Conservation (phyloP, 192 early-diverging fungal species). For the Entrophospora sp. region DNA sequence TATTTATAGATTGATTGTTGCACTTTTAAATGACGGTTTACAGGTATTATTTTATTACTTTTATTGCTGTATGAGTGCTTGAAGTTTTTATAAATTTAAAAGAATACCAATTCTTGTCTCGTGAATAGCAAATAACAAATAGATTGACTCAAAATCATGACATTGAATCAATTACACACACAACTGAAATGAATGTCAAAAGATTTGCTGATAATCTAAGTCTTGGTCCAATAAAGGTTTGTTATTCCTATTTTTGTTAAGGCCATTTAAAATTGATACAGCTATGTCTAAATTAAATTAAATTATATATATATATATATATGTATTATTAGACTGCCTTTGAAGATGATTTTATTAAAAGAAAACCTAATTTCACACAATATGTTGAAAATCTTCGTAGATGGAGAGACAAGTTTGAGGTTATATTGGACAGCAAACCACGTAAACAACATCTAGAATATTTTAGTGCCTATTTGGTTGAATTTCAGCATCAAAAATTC, state of each 20-base stretch:
- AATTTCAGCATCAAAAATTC: conserved; percentile 98
- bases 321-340: conserved; percentile 54
- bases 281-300: not conserved
- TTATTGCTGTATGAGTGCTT: not conserved
- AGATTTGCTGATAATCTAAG: conserved; percentile 85
- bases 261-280: not conserved
- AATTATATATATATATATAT: not conserved
- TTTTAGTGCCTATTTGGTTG: conserved; percentile 86
- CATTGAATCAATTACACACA: conserved; percentile 48
- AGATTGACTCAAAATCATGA: conserved; percentile 53
- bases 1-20: conserved; percentile 91
- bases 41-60: conserved; percentile 29
- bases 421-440: conserved; percentile 75
- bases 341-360: conserved; percentile 85
- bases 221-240: conserved; percentile 62
- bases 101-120: not conserved
- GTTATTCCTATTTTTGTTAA: not conserved
- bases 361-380: conserved; percentile 73
- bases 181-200: conserved; percentile 71
- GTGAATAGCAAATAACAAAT: conserved; percentile 62
- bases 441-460: conserved; percentile 73
- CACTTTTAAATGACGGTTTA: conserved; percentile 72
- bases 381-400: conserved; percentile 80
- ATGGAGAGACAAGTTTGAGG: conserved; percentile 93
- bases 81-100: not conserved